Evolutionary conservation across 2,329 filamentous ascomycete species (phyloP).

Genomic region (Colletotrichum sp.): DNA sequence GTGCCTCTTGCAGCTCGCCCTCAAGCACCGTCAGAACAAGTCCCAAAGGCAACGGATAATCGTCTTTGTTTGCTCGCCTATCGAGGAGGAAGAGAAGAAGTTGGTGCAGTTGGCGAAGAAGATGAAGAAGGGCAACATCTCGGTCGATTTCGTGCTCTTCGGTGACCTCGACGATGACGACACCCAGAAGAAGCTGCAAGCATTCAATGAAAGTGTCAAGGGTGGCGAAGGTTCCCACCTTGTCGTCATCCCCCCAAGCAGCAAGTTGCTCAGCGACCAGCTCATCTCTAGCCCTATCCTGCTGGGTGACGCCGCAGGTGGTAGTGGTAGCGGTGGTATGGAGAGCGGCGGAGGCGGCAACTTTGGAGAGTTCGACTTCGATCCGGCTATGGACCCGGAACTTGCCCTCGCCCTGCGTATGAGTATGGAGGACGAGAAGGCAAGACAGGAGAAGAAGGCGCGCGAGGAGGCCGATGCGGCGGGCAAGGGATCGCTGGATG

Average conservation of each 20-base stretch:
- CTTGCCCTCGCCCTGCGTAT: conserved; percentile 92
- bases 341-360: conserved; percentile 65
- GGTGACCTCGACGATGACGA: conserved; percentile 91
- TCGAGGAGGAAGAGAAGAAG: conserved; percentile 87
- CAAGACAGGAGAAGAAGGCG: conserved; percentile 85
- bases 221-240: conserved; percentile 89
- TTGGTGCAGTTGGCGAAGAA: conserved; percentile 91
- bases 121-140: conserved; percentile 98
- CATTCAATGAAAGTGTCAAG: conserved; percentile 94
- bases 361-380: conserved; percentile 79
- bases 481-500: conserved; percentile 78
- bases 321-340: conserved; percentile 50
- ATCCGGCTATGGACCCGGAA: conserved; percentile 91
- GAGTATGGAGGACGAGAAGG: conserved; percentile 98
- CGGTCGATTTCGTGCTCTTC: conserved; percentile 93
- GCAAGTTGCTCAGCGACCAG: conserved; percentile 90
- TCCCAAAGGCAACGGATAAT: conserved; percentile 96
- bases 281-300: conserved; percentile 90
- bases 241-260: conserved; percentile 87
- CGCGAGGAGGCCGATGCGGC: conserved; percentile 76
- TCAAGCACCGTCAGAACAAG: conserved; percentile 98
- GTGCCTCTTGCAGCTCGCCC: conserved; percentile 70
- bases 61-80: conserved; percentile 93
- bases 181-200: conserved; percentile 87
- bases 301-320: conserved; percentile 74